Conservation (phyloP, 176 grass and related monocot genomes). For the Oropetium thomaeum region DNA sequence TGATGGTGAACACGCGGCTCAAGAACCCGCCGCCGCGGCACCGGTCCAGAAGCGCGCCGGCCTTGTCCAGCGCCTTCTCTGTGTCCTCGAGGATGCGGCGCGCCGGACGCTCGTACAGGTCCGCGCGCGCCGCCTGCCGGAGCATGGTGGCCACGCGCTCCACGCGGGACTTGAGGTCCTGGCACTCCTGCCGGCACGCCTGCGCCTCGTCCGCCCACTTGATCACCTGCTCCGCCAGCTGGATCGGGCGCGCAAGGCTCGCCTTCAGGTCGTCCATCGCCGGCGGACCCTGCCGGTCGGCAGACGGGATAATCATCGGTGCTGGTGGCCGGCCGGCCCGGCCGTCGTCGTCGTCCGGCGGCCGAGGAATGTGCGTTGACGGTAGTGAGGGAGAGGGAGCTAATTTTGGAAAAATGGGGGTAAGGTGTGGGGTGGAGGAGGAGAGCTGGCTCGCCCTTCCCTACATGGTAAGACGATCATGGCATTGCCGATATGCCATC, state of each 20-base stretch:
- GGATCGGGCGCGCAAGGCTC: constrained; percentile 84
- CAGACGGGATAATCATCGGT: too few relatives aligned
- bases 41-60: constrained; percentile 32
- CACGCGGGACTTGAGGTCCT: constrained; percentile 64
- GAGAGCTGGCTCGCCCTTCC: background rate
- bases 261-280: constrained; percentile 70
- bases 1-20: constrained; percentile 60
- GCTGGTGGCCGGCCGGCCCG: background rate
- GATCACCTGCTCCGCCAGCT: constrained; percentile 86
- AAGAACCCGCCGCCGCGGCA: constrained; percentile 46
- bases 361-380: background rate
- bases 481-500: background rate
- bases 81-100: constrained; percentile 86
- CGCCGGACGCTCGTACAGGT: constrained; percentile 88
- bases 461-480: background rate
- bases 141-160: constrained; percentile 72
- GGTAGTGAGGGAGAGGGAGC: background rate
- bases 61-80: constrained; percentile 71
- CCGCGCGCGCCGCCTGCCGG: constrained; percentile 83
- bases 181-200: constrained; percentile 65
- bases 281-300: too few relatives aligned
- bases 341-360: background rate
- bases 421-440: background rate
- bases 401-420: background rate
- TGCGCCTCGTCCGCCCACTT: constrained; percentile 76